Percentiles rank a stretch among this genome's conserved stretches.
Conservation (phyloP, 2,329 filamentous ascomycete genomes). For the Teratosphaeria gauchensis region DNA sequence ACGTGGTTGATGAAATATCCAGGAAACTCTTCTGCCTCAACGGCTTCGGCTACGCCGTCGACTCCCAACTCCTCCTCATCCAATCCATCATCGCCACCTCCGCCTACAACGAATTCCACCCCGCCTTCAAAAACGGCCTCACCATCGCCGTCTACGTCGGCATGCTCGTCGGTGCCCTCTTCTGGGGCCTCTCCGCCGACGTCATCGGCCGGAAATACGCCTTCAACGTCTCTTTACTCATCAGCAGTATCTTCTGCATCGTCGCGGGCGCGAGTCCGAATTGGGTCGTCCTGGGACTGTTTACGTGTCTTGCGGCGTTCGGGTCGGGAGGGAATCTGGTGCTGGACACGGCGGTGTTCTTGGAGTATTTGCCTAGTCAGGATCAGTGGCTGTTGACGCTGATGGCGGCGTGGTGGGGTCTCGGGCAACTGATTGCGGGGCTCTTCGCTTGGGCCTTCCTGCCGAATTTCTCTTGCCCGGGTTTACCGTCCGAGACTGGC, state of each 20-base stretch:
- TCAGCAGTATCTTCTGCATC: slow-evolving; percentile 54
- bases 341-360: slow-evolving; percentile 51
- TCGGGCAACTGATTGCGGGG: slow-evolving; percentile 42
- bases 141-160: slow-evolving; percentile 52
- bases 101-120: slow-evolving; percentile 50
- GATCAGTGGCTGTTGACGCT: slow-evolving; percentile 56
- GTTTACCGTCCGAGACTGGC: slow-evolving; percentile 28
- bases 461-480: slow-evolving; percentile 39
- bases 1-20: neutral
- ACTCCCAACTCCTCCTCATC: slow-evolving; percentile 48
- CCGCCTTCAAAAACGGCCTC: slow-evolving; percentile 44
- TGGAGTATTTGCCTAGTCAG: slow-evolving; percentile 47
- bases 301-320: slow-evolving; percentile 54
- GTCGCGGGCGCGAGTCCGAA: slow-evolving; percentile 58
- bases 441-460: slow-evolving; percentile 48
- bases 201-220: slow-evolving; percentile 58
- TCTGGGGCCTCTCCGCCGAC: slow-evolving; percentile 60
- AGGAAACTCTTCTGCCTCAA: slow-evolving; percentile 49
- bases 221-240: slow-evolving; percentile 48
- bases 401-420: slow-evolving; percentile 50
- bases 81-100: slow-evolving; percentile 53
- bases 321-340: slow-evolving; percentile 56
- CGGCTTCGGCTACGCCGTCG: slow-evolving; percentile 53
- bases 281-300: slow-evolving; percentile 55
- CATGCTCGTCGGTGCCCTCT: slow-evolving; percentile 49